Evolutionary conservation across 1,284 basidiomycete species (phyloP).

Genomic region (Phaffia rhodozyma): DNA sequence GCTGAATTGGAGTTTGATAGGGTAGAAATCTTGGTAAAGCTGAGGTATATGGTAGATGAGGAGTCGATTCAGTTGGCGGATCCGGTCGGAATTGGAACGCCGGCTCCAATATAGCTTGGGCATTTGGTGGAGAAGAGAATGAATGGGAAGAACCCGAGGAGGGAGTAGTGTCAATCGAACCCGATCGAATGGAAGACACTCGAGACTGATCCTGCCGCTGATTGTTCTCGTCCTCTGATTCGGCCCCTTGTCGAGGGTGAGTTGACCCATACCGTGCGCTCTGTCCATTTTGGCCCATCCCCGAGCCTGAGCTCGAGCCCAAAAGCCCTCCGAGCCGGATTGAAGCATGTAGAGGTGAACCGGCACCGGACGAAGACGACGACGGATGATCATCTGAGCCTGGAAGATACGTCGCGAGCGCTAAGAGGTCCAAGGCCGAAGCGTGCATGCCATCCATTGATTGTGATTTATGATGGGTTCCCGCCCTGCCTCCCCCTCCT

Average conservation of each 20-base stretch:
- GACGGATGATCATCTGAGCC: conserved; percentile 3
- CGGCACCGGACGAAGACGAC: background rate
- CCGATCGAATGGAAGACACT: too few relatives aligned
- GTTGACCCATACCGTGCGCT: too few relatives aligned
- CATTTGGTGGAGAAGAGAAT: too few relatives aligned
- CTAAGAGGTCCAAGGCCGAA: conserved; percentile 17
- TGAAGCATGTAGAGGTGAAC: background rate
- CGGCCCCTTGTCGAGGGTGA: too few relatives aligned
- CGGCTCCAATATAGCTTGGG: background rate
- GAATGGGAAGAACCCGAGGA: too few relatives aligned
- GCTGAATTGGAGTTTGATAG: too few relatives aligned
- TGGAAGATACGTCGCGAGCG: conserved; percentile 7
- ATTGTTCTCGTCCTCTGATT: too few relatives aligned
- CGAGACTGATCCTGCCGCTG: too few relatives aligned
- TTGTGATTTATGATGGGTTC: background rate
- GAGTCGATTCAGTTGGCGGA: background rate
- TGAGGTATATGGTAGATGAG: background rate
- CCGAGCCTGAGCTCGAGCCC: background rate
- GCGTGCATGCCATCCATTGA: conserved; percentile 8
- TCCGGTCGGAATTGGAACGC: conserved; percentile 2
- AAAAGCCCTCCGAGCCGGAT: conserved; percentile 11
- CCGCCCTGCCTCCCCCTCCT: background rate
- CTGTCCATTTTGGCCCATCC: too few relatives aligned
- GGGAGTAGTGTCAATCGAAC: too few relatives aligned
- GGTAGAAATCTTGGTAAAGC: too few relatives aligned